Conservation (phyloP, 2,329 filamentous ascomycete species). For the Stachybotrys chlorohalonatus region DNA sequence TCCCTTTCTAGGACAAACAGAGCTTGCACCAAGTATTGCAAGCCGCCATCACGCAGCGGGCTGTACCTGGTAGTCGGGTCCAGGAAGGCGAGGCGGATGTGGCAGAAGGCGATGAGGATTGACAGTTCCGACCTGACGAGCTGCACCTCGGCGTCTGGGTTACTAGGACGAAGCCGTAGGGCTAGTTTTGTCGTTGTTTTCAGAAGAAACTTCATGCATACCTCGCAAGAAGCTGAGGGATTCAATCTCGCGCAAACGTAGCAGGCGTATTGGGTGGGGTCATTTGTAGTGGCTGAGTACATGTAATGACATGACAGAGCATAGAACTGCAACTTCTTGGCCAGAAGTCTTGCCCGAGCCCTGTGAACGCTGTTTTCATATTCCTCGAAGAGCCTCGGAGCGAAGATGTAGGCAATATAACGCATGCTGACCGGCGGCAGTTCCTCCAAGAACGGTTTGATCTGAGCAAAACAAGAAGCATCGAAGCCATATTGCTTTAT, state of each 20-base stretch:
- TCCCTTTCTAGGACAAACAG: background rate
- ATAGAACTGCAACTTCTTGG: conserved; percentile 35
- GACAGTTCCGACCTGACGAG: conserved; percentile 20
- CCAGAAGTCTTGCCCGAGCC: conserved; percentile 22
- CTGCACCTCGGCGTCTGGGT: background rate
- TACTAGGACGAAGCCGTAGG: conserved; percentile 8
- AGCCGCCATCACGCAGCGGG: conserved; percentile 7
- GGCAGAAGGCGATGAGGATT: conserved; percentile 24
- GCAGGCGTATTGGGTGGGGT: conserved; percentile 13
- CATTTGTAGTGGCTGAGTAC: conserved; percentile 9
- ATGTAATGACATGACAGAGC: conserved; percentile 26
- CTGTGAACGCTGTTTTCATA: conserved; percentile 10
- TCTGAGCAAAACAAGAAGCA: conserved; percentile 36
- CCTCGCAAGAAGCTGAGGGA: conserved; percentile 7
- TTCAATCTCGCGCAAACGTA: conserved; percentile 12
- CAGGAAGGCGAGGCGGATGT: conserved; percentile 19
- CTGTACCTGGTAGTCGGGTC: background rate
- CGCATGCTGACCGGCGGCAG: conserved; percentile 31
- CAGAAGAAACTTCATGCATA: conserved; percentile 9
- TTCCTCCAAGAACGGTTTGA: conserved; percentile 33
- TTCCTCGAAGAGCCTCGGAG: conserved; percentile 21
- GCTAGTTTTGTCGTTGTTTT: conserved; percentile 10
- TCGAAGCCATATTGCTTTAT: conserved; percentile 24
- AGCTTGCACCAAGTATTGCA: conserved; percentile 35
- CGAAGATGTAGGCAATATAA: conserved; percentile 26